These are phyloP conservation scores for Fusarium anthophilum DNA, from an alignment of 2,329 filamentous ascomycete species.

Conservation along the genomic window DNA sequence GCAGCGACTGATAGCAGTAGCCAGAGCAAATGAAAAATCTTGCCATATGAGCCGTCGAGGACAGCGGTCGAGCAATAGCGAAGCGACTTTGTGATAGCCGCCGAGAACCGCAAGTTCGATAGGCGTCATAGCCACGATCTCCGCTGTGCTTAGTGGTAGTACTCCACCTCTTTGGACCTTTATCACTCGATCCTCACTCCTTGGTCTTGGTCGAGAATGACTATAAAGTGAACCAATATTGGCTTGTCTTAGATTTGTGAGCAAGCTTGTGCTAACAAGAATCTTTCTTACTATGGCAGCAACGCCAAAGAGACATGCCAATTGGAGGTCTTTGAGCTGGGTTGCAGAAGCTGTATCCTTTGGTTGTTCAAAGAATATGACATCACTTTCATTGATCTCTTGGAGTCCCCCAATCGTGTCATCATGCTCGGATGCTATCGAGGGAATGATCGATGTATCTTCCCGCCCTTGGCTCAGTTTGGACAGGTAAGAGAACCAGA, in stretches of 20 bases:
- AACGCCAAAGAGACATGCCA: constrained; percentile 6
- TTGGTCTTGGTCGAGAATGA: background rate
- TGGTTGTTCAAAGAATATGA: background rate
- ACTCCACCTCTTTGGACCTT: background rate
- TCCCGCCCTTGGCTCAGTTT: background rate
- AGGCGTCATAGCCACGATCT: background rate
- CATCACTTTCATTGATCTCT: background rate
- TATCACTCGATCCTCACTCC: background rate
- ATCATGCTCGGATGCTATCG: background rate
- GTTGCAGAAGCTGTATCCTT: background rate
- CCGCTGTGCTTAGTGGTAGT: background rate
- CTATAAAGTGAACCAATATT: background rate
- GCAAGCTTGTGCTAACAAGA: background rate
- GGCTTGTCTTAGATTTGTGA: background rate
- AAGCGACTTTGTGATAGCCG: background rate
- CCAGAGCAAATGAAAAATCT: background rate
- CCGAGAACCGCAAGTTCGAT: constrained; percentile 6
- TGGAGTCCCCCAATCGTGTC: background rate
- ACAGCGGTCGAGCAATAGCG: background rate
- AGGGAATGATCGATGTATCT: too few relatives aligned
- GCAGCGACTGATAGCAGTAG: background rate
- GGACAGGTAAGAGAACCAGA: constrained; percentile 7
- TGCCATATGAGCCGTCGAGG: background rate
- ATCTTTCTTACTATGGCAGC: background rate
- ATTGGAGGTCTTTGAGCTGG: background rate